These are phyloP conservation scores for Paracoccidioides brasiliensis DNA, from an alignment of 2,329 filamentous ascomycete genomes.

Conservation along the genomic window DNA sequence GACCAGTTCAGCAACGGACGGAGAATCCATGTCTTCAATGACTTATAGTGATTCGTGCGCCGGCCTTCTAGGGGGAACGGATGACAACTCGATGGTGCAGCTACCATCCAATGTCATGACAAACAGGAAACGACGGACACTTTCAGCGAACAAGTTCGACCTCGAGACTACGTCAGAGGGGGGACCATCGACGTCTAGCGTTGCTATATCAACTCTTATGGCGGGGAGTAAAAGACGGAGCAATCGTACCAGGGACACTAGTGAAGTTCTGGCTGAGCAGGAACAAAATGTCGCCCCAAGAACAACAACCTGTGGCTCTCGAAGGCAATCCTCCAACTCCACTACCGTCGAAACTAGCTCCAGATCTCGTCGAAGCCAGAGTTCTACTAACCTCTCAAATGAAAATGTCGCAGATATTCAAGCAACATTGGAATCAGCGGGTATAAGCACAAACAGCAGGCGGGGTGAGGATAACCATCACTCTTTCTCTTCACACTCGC, in stretches of 20 bases:
- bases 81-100: conserved; percentile 5
- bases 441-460: background rate
- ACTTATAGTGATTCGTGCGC: conserved; percentile 11
- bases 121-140: conserved; percentile 20
- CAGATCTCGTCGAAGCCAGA: conserved; percentile 1
- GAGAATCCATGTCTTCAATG: conserved; percentile 3
- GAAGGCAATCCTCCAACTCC: conserved; percentile 23
- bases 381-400: background rate
- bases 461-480: background rate
- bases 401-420: background rate
- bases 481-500: background rate
- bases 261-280: background rate
- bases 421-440: background rate
- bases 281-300: background rate
- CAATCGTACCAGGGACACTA: conserved; percentile 4
- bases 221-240: conserved; percentile 11
- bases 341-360: background rate
- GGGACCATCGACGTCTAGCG: conserved; percentile 9
- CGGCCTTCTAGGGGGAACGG: conserved; percentile 12
- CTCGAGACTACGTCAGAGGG: background rate
- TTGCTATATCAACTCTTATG: conserved; percentile 12
- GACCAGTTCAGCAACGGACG: background rate
- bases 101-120: conserved; percentile 17
- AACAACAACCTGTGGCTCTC: conserved; percentile 13
- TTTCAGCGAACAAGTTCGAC: conserved; percentile 13